Conservation (phyloP, 192 early-diverging fungal species). For the Backusella australiensis region DNA sequence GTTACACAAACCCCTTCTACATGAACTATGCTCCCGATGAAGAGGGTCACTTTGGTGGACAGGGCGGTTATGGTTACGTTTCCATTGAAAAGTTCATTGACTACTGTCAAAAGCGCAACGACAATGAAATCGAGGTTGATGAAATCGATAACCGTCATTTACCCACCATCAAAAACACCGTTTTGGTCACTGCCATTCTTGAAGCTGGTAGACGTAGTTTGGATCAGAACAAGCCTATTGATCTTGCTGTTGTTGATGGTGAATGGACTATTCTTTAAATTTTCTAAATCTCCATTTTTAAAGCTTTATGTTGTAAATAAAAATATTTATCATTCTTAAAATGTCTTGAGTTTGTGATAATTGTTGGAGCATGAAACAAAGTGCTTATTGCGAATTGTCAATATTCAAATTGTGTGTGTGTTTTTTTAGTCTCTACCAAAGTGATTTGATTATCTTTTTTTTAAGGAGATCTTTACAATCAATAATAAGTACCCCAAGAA, state of each 20-base stretch:
- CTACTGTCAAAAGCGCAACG: conserved; percentile 28
- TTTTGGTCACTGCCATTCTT: conserved; percentile 41
- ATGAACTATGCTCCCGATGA: conserved; percentile 47
- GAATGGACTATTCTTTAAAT: conserved; percentile 24
- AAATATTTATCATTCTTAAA: too few relatives aligned
- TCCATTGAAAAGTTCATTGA: conserved; percentile 39
- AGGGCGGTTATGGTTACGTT: conserved; percentile 39
- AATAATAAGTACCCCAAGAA: too few relatives aligned
- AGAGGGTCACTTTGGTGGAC: conserved; percentile 41
- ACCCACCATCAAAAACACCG: conserved; percentile 39
- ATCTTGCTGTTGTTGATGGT: conserved; percentile 9
- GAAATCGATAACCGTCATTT: conserved; percentile 32
- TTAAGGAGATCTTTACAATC: too few relatives aligned
- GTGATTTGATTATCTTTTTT: too few relatives aligned
- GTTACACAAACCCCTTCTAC: conserved; percentile 39
- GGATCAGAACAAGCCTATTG: conserved; percentile 29
- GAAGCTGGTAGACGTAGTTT: conserved; percentile 45
- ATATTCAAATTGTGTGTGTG: too few relatives aligned
- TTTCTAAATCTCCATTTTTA: background rate
- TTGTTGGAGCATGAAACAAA: too few relatives aligned
- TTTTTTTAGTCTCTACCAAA: too few relatives aligned
- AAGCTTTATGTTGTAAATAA: too few relatives aligned
- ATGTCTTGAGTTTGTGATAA: too few relatives aligned
- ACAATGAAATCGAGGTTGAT: conserved; percentile 12
- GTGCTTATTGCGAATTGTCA: too few relatives aligned